phyloP scores from a whole-genome alignment of 768 basidiomycete genomes.

The Leucosporidium scottii region DNA sequence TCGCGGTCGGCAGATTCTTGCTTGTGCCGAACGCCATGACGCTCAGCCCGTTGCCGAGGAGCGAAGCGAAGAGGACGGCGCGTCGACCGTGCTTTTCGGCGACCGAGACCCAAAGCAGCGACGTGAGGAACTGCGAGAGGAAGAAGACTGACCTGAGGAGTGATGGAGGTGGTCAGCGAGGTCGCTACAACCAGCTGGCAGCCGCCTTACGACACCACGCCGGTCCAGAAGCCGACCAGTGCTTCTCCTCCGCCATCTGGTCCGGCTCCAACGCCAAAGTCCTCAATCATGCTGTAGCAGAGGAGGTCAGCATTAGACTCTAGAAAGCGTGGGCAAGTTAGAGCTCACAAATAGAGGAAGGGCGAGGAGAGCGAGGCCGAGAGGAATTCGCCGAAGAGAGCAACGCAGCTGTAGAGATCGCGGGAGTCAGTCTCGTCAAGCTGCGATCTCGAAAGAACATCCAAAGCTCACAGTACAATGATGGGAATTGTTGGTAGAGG shows the following conservation, averaged over 20 bases:
- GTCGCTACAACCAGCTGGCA: too few species aligned
- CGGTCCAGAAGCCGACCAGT: slow-evolving; percentile 81
- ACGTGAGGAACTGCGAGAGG: slow-evolving; percentile 90
- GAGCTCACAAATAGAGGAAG: slow-evolving; percentile 70
- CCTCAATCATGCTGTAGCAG: slow-evolving; percentile 29
- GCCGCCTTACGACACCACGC: slow-evolving; percentile 60
- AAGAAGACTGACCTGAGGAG: slow-evolving; percentile 50
- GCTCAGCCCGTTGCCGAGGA: slow-evolving; percentile 75
- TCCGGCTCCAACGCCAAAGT: slow-evolving; percentile 39
- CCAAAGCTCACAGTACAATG: slow-evolving; percentile 63
- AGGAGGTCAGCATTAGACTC: neutral
- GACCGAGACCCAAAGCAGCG: slow-evolving; percentile 90
- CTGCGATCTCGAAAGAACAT: neutral
- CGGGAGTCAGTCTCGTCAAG: neutral
- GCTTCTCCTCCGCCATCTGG: slow-evolving; percentile 70
- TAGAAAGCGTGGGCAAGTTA: slow-evolving; percentile 23
- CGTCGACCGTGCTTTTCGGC: slow-evolving; percentile 86
- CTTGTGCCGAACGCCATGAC: slow-evolving; percentile 67
- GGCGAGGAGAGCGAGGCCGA: slow-evolving; percentile 84
- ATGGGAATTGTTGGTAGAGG: slow-evolving; percentile 81
- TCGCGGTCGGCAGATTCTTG: slow-evolving; percentile 29
- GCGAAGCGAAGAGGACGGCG: slow-evolving; percentile 70
- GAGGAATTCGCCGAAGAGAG: slow-evolving; percentile 78
- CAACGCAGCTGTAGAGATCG: slow-evolving; percentile 55
- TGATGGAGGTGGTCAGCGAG: neutral